Evolutionary conservation across 257 asterid genomes (phyloP), one percentile per base, ranked within the genome.

Genomic region (Solanum sparsipilum): DNA sequence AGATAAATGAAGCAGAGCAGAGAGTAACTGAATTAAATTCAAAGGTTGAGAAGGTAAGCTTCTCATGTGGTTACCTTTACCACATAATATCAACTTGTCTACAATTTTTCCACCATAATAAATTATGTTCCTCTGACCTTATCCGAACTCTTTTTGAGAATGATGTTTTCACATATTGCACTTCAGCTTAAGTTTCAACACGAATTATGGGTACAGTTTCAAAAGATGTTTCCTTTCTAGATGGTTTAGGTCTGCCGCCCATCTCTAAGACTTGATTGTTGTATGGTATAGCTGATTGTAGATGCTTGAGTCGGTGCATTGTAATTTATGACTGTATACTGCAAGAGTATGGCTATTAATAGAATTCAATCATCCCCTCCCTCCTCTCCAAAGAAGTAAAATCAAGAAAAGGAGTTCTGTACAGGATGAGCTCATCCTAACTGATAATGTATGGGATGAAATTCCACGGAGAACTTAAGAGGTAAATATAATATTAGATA

Each of bases 1-100:
- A 92, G 89, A 89, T 86, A 86, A 89, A 85, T 82, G 96, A 93
- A 89, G 94, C 95, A 63, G 98, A 94, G 85, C 91, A 93, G 87
- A 94, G 90, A 91, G 93, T 89, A 74, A 83, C 93, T 36, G 94
- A 93, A 87, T 92, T 93, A 89, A 93, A 81, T 90, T 9, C 36
- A 52, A 52, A 86, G 2, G 35, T 86, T 44, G 48, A 72, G 74
- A 86, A 73, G 83, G 88, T 86, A 52, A 34, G 60, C 38, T 86
- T 34, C 82, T 86, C 38, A 27, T 18, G 20, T 86, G 36, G 48
- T 68, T 67, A 58, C 52, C 74, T 29, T 86, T 7, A 65, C 58
- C 60, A 70, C 18, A 86, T 86, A 27, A 38, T 68, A 39, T 68
- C 0, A 70, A 41, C 63, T 32, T 35, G 0, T 70, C 29, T 39